Conservation (phyloP, 495 filamentous ascomycete genomes). For the Penicillium samsonianum region DNA sequence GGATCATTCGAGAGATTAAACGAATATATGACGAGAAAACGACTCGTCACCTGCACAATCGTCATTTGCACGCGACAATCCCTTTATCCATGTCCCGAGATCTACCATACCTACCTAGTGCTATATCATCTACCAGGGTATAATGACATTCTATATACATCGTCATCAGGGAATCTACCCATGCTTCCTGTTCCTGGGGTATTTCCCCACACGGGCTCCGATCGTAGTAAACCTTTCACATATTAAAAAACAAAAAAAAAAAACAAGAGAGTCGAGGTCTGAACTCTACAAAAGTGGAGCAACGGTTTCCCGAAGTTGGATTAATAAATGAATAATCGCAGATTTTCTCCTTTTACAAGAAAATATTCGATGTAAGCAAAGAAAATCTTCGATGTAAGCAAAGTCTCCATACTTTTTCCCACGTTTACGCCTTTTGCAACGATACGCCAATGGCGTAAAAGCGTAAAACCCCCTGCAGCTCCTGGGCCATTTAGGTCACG, state of each 20-base stretch:
- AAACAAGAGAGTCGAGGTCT: background rate
- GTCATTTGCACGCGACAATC: no score
- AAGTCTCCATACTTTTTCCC: no score
- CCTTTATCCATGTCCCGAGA: background rate
- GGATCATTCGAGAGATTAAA: background rate
- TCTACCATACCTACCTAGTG: background rate
- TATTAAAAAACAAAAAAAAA: background rate
- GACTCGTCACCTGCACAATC: no score
- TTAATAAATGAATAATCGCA: background rate
- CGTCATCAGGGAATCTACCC: background rate
- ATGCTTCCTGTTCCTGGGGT: background rate
- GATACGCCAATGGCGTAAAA: background rate
- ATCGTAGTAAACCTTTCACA: background rate
- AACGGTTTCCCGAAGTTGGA: background rate
- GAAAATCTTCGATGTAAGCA: no score
- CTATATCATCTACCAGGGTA: background rate
- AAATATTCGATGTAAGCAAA: no score
- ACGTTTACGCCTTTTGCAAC: no score
- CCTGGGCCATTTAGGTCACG: background rate
- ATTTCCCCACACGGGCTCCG: background rate
- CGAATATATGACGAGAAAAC: background rate
- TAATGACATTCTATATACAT: background rate
- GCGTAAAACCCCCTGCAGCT: background rate
- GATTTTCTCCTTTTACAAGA: background rate
- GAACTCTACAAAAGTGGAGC: background rate